A percentile compares a stretch with the other conserved stretches of the same genome.
phyloP scores from a whole-genome alignment of 73 alveolate genomes.

The Paramecium tetraurelia region DNA sequence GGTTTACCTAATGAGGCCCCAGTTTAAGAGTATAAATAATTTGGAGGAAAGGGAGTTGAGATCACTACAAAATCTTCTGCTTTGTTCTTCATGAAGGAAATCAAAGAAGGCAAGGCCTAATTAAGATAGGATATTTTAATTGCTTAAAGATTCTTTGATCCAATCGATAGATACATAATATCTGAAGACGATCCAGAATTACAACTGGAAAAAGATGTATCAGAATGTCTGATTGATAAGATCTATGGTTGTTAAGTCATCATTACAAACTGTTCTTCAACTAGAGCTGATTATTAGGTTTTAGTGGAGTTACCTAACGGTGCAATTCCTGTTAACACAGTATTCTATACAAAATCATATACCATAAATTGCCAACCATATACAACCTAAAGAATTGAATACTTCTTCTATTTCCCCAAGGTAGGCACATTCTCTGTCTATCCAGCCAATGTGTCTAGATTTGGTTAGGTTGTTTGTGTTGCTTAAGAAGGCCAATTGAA shows the following conservation, averaged over 20 bases:
- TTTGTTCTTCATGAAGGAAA: slow-evolving; percentile 80
- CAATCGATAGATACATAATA: slow-evolving; percentile 46
- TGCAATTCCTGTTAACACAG: slow-evolving; percentile 75
- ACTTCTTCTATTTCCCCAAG: slow-evolving; percentile 92
- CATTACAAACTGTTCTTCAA: slow-evolving; percentile 87
- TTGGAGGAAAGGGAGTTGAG: slow-evolving; percentile 71
- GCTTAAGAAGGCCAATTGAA: slow-evolving; percentile 65
- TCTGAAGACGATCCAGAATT: slow-evolving; percentile 64
- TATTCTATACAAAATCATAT: slow-evolving; percentile 72
- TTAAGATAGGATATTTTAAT: slow-evolving; percentile 78
- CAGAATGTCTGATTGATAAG: slow-evolving; percentile 76
- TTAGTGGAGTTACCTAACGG: slow-evolving; percentile 94
- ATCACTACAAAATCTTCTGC: slow-evolving; percentile 69
- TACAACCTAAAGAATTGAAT: slow-evolving; percentile 74
- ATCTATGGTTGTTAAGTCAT: slow-evolving; percentile 85
- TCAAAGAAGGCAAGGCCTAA: slow-evolving; percentile 78
- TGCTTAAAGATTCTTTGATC: slow-evolving; percentile 80
- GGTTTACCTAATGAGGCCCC: slow-evolving; percentile 81
- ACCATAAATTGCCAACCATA: slow-evolving; percentile 69
- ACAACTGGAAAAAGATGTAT: slow-evolving; percentile 68
- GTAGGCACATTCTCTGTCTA: slow-evolving; percentile 75
- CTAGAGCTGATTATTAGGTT: slow-evolving; percentile 70
- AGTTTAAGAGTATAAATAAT: slow-evolving; percentile 72
- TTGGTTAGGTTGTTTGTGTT: slow-evolving; percentile 78
- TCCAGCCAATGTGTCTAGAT: slow-evolving; percentile 83